Evolutionary conservation across 1,284 basidiomycete species (phyloP).

Genomic region (Pseudozyma sp.): DNA sequence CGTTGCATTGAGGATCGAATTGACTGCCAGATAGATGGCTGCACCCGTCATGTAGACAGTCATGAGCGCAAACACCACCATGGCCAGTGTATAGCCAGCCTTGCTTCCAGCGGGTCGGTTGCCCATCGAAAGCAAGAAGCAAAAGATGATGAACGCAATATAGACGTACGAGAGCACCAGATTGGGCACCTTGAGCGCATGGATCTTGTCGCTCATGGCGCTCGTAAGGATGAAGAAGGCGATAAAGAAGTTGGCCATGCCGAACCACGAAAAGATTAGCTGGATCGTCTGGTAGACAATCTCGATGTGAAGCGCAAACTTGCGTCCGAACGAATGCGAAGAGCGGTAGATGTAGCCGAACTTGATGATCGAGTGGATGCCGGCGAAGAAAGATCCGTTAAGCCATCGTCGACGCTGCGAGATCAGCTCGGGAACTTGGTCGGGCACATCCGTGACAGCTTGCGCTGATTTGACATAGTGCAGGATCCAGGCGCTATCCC

Average conservation of each 20-base stretch:
- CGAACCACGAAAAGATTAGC: constrained; percentile 66
- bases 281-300: constrained; percentile 65
- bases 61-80: constrained; percentile 64
- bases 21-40: constrained; percentile 61
- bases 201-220: constrained; percentile 53
- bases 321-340: constrained; percentile 60
- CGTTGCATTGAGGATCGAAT: constrained; percentile 51
- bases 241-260: constrained; percentile 62
- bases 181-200: constrained; percentile 58
- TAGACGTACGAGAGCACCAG: constrained; percentile 66
- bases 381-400: constrained; percentile 67
- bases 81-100: constrained; percentile 60
- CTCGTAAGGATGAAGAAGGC: constrained; percentile 64
- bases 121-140: constrained; percentile 67
- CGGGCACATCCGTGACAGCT: constrained; percentile 66
- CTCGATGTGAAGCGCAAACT: constrained; percentile 65
- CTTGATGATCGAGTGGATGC: constrained; percentile 68
- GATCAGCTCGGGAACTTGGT: constrained; percentile 64
- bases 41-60: constrained; percentile 65
- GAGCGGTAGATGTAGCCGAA: constrained; percentile 68
- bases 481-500: constrained; percentile 69
- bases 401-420: constrained; percentile 65
- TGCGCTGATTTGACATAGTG: constrained; percentile 66
- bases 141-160: constrained; percentile 66
- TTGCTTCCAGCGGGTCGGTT: constrained; percentile 66